These are phyloP conservation scores for Dianthus caryophyllus DNA, from an alignment of 148 eudicot genomes.

Conservation along the genomic window DNA sequence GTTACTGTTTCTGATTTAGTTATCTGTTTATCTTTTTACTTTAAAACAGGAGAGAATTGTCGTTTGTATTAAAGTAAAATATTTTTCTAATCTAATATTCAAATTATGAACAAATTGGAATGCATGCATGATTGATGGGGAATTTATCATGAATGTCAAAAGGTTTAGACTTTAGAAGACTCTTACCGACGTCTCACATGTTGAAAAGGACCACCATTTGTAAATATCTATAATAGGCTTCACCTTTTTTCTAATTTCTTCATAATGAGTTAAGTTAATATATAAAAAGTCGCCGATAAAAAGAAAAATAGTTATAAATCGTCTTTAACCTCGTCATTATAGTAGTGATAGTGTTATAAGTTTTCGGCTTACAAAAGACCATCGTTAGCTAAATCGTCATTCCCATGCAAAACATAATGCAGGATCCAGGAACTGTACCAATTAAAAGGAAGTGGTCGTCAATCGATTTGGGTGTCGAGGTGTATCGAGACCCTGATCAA, in stretches of 20 bases:
- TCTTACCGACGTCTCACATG: not conserved
- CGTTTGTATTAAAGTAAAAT: too few species aligned
- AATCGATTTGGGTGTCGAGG: slow-evolving; percentile 57
- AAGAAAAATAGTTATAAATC: too few species aligned
- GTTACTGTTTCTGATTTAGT: not conserved
- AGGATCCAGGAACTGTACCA: slow-evolving; percentile 56
- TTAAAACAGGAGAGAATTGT: too few species aligned
- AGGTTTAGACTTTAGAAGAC: not conserved
- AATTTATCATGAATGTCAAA: not conserved
- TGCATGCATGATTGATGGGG: slow-evolving; percentile 9
- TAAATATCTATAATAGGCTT: too few species aligned
- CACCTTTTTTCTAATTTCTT: too few species aligned
- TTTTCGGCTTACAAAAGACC: not conserved
- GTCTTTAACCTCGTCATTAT: too few species aligned
- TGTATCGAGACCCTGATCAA: slow-evolving; percentile 41
- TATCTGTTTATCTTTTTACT: not conserved
- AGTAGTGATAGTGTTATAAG: not conserved
- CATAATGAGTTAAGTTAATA: too few species aligned
- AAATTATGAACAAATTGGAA: not conserved
- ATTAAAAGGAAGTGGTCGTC: slow-evolving; percentile 48
- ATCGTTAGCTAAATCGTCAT: not conserved
- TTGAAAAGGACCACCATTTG: not conserved
- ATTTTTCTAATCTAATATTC: too few species aligned
- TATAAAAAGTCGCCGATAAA: too few species aligned
- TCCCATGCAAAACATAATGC: not conserved